Evolutionary conservation across 1,284 basidiomycete genomes (phyloP), one percentile per base, ranked within the genome.

Genomic region (Anthracocystis walkeri): DNA sequence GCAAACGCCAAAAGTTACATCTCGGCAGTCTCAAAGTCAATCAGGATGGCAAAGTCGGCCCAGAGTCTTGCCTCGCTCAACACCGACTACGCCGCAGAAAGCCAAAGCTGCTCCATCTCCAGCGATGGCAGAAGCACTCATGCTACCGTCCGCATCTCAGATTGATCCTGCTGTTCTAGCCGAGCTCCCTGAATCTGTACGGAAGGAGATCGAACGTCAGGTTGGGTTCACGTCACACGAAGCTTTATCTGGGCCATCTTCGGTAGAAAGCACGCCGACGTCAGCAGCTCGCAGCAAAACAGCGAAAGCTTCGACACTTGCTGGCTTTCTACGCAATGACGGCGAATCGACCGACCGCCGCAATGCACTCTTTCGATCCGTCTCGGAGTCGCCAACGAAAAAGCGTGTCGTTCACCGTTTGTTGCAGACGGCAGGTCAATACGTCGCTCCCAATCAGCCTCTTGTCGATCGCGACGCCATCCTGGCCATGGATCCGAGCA

Each of bases 81-180:
- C 74, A 33, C 75, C 61, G 18, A 73, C 60, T 0, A 75, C 66
- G 23, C 70, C 67, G 29, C 64, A 65, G 40, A 71, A 73, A 54
- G 67, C 77, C 10, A 75, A 75, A 45, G 49, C 56, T 1, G 59
- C 66, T 0, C 62, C 72, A 0, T 58, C 75, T 8, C 62, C 65
- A 3, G 63, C 61, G 6, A 60, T 68, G 50, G 68, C 57, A 6
- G 59, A 67, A 45, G 68, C 72, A 21, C 63, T 80, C 6, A 60
- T 71, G 56, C 51, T 80, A 3, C 82, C 81, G 0, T 79, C 79
- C 0, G 72, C 72, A 4, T 84, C 82, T 0, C 82, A 84, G 63
- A 69, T 85, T 49, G 84, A 85, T 40, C 70, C 76, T 4, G 55
- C 68, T 12, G 82, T 82, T 2, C 76, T 85, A 2, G 69, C 73